Percentiles rank a stretch among this genome's conserved stretches.
These are phyloP conservation scores for Apophysomyces variabilis DNA, from an alignment of 371 early-diverging fungal genomes.

Conservation along the genomic window DNA sequence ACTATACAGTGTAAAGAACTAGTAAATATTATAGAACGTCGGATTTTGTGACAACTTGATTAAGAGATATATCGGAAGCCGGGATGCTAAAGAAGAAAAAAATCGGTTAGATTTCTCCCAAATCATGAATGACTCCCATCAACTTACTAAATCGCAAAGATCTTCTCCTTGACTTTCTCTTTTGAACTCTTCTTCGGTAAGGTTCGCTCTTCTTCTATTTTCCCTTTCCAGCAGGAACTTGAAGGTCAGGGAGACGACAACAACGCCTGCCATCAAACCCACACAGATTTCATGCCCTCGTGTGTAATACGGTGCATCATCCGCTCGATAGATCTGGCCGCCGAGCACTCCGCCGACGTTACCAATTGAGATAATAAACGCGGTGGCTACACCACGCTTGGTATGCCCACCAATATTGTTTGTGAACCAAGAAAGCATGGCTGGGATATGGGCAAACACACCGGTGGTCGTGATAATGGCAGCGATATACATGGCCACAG, in stretches of 20 bases:
- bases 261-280: conserved; percentile 44
- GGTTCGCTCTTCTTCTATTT: conserved; percentile 58
- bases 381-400: conserved; percentile 66
- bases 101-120: not conserved
- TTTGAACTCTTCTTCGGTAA: conserved; percentile 55
- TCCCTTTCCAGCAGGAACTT: conserved; percentile 50
- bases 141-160: conserved; percentile 53
- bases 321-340: conserved; percentile 63
- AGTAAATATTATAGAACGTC: not conserved
- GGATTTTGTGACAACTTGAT: not conserved
- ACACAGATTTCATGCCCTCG: conserved; percentile 52
- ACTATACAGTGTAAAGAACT: not conserved
- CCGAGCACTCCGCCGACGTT: conserved; percentile 69
- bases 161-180: conserved; percentile 53
- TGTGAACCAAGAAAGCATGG: conserved; percentile 67
- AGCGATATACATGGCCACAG: conserved; percentile 49
- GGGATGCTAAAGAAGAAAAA: conserved; percentile 44
- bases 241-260: conserved; percentile 42
- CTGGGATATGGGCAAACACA: conserved; percentile 60
- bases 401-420: conserved; percentile 69
- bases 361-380: conserved; percentile 65
- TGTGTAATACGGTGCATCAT: conserved; percentile 62
- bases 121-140: no score
- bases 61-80: conserved; percentile 61
- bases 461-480: conserved; percentile 59